phyloP scores from a whole-genome alignment of 1,284 basidiomycete species.

The Melampsora americana region DNA sequence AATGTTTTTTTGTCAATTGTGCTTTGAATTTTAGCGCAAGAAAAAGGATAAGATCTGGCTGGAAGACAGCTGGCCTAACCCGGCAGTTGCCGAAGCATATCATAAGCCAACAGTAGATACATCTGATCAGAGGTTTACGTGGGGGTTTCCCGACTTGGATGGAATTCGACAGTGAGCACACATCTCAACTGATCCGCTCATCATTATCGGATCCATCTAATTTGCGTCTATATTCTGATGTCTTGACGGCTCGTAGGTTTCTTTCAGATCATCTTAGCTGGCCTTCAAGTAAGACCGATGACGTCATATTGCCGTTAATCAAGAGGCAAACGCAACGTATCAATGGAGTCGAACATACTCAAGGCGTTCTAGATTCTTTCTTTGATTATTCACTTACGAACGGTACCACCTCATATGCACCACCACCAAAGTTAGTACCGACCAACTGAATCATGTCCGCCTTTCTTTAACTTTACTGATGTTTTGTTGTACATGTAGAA shows the following conservation, averaged over 20 bases:
- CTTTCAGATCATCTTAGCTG: constrained; percentile 81
- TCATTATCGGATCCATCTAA: background rate
- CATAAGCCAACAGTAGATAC: constrained; percentile 82
- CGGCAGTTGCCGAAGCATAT: constrained; percentile 87
- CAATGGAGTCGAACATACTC: constrained; percentile 18
- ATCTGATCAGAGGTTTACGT: constrained; percentile 91
- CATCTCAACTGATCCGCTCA: background rate
- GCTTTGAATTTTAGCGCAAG: constrained; percentile 16
- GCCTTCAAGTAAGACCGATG: constrained; percentile 81
- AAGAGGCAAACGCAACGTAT: constrained; percentile 58
- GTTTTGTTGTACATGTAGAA: background rate
- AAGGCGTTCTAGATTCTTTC: constrained; percentile 37
- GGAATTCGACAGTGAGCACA: constrained; percentile 62
- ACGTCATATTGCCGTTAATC: constrained; percentile 86
- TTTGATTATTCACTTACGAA: constrained; percentile 33
- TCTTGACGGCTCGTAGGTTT: constrained; percentile 61
- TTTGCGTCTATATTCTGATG: constrained; percentile 45
- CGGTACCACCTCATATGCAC: background rate
- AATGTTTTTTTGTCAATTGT: too few species aligned
- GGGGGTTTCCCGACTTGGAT: constrained; percentile 93
- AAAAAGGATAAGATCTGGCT: constrained; percentile 63
- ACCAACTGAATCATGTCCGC: background rate
- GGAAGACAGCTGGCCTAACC: constrained; percentile 79
- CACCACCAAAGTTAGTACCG: background rate
- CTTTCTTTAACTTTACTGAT: background rate